A percentile compares a stretch with the other conserved stretches of the same genome.
These are phyloP conservation scores for Ceratocystiopsis sp. DNA, from an alignment of 2,329 filamentous ascomycete genomes.

Conservation along the genomic window DNA sequence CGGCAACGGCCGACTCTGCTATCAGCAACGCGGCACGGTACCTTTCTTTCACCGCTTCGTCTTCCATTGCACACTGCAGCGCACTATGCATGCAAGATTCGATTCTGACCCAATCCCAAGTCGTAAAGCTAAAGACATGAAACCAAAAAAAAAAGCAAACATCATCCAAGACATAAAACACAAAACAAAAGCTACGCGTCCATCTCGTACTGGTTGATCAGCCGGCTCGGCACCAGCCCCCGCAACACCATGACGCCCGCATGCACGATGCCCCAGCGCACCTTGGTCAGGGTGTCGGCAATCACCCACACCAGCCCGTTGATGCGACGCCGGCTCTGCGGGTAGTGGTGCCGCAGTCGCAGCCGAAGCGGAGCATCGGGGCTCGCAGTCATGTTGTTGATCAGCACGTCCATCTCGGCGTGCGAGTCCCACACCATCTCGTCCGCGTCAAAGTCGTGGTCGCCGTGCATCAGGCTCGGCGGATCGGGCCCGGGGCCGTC, in stretches of 20 bases:
- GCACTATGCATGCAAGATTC: too few species aligned
- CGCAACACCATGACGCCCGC: conserved; percentile 7
- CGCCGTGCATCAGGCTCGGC: not conserved
- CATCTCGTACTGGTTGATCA: conserved; percentile 8
- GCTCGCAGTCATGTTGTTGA: conserved; percentile 1
- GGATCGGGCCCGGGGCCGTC: too few species aligned
- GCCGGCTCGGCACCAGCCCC: conserved; percentile 5
- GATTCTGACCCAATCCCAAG: too few species aligned
- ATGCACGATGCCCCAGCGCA: conserved; percentile 9
- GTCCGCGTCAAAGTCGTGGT: not conserved
- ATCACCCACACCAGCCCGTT: conserved; percentile 9
- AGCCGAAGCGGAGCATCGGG: not conserved
- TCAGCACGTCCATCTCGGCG: conserved; percentile 5
- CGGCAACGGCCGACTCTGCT: too few species aligned
- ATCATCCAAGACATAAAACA: too few species aligned
- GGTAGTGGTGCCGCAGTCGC: not conserved
- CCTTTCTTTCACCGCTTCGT: too few species aligned
- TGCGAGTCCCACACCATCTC: conserved; percentile 9
- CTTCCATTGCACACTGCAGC: too few species aligned
- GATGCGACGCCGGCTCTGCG: not conserved
- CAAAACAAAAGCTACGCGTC: not conserved
- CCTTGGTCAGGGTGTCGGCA: conserved; percentile 6
- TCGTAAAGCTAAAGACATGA: too few species aligned
- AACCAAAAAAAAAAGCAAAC: too few species aligned
- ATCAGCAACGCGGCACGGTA: too few species aligned